Conservation (phyloP, 306 rosid genomes). For the Quercus mongolica region DNA sequence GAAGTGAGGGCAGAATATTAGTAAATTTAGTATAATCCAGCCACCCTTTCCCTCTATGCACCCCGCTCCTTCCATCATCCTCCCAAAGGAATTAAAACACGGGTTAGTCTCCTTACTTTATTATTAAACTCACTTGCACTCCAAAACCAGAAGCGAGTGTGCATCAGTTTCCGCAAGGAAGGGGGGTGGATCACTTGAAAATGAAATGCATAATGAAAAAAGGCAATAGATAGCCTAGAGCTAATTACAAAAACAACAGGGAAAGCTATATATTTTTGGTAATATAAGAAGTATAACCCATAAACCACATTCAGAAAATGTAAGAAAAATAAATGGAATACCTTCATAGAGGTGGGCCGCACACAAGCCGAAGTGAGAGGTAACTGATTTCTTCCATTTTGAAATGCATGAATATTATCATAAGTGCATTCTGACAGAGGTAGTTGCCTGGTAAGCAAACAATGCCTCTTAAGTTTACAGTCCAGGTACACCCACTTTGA, state of each 20-base stretch:
- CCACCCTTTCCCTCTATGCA: too few relatives aligned
- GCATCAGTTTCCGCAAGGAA: too few relatives aligned
- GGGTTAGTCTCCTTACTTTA: too few relatives aligned
- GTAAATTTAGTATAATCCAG: too few relatives aligned
- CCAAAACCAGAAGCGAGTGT: too few relatives aligned
- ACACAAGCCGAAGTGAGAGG: constrained; percentile 23
- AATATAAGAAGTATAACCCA: not conserved
- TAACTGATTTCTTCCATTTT: constrained; percentile 44
- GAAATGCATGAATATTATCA: constrained; percentile 78
- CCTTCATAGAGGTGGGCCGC: constrained; percentile 55
- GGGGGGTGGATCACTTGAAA: too few relatives aligned
- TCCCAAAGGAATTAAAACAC: too few relatives aligned
- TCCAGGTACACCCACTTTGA: constrained; percentile 77
- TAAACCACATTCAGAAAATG: constrained; percentile 6
- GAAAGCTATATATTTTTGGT: not conserved
- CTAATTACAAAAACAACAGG: not conserved
- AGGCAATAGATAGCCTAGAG: not conserved
- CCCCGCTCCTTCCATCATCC: too few relatives aligned
- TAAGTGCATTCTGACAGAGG: constrained; percentile 83
- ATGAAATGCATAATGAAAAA: not conserved
- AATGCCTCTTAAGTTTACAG: constrained; percentile 57
- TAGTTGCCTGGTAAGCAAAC: constrained; percentile 67
- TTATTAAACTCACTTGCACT: too few relatives aligned
- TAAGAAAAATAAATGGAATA: constrained; percentile 22
- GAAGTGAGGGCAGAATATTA: too few relatives aligned